Evolutionary conservation across 495 filamentous ascomycete species (phyloP), one percentile per base, ranked within the genome.

Genomic region (Parachaetomium inaequale): DNA sequence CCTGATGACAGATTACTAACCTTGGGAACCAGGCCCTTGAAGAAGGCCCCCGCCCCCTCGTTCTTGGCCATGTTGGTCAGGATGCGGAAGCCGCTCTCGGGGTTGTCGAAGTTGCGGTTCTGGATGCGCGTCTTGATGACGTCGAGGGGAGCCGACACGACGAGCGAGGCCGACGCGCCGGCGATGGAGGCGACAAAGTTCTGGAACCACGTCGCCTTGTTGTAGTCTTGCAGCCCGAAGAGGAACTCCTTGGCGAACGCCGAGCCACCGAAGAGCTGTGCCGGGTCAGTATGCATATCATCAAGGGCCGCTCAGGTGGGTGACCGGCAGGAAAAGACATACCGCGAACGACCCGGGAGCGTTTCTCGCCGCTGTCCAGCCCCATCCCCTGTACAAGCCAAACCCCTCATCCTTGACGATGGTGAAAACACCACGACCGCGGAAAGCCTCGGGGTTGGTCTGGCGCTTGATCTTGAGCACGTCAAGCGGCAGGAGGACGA

Each of bases 111-210:
- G 79, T 99, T 98, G 72, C 90, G 85, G 80, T 98, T 99, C 81
- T 99, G 94, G 72, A 99, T 98, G 71, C 94, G 85, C 57, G 94
- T 99, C 83, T 99, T 99, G 83, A 99, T 95, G 68, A 99, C 94
- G 70, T 99, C 94, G 52, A 99, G 83, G 21, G 94, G 94, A 17
- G 93, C 94, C 36, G 93, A 97, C 4, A 99, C 92, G 40, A 99
- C 71, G 29, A 99, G 80, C 12, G 92, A 96, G 8, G 94, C 92
- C 43, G 89, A 92, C 29, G 94, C 93, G 75, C 94, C 94, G 62
- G 88, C 89, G 63, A 98, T 90, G 8, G 94, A 98, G 45, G 94
- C 94, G 56, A 99, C 84, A 66, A 99, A 99, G 81, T 99, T 99
- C 79, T 99, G 93, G 62, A 81, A 77, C 92, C 92, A 99, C 28